These are phyloP conservation scores for Trypanosoma scelopori DNA, from an alignment of 208 protist species.

Conservation along the genomic window DNA sequence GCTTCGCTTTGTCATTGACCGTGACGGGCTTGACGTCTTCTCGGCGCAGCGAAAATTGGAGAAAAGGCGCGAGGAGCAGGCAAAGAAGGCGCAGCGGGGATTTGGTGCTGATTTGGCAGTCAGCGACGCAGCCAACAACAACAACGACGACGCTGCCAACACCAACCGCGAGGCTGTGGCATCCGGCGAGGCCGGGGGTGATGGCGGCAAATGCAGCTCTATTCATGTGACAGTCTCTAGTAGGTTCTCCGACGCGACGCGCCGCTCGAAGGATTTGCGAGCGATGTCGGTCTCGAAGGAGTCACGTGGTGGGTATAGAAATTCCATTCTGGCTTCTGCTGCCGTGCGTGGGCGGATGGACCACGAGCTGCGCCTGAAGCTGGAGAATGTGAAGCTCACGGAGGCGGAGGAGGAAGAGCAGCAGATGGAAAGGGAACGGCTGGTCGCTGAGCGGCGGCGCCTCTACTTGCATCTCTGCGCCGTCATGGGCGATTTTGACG, in stretches of 20 bases:
- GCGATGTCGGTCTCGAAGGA: slow-evolving; percentile 28
- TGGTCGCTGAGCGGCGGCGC: slow-evolving; percentile 67
- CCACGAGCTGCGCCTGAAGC: slow-evolving; percentile 70
- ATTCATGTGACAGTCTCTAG: not conserved
- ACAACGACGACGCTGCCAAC: too few species aligned
- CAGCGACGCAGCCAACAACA: slow-evolving; percentile 29
- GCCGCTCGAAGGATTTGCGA: slow-evolving; percentile 1
- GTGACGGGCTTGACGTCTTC: slow-evolving; percentile 68
- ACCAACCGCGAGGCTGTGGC: not conserved
- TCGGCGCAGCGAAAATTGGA: slow-evolving; percentile 49
- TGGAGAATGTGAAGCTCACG: slow-evolving; percentile 79
- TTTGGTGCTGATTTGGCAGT: slow-evolving; percentile 87
- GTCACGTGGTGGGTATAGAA: slow-evolving; percentile 35
- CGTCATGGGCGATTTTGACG: slow-evolving; percentile 76
- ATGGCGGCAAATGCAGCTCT: not conserved
- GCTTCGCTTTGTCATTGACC: slow-evolving; percentile 57
- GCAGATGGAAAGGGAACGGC: slow-evolving; percentile 50
- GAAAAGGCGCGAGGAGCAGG: slow-evolving; percentile 47
- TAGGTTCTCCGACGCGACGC: not conserved
- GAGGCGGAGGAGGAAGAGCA: slow-evolving; percentile 85
- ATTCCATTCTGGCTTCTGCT: slow-evolving; percentile 38
- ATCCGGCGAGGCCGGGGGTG: not conserved
- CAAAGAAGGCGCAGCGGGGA: slow-evolving; percentile 81
- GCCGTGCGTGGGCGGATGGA: slow-evolving; percentile 82
- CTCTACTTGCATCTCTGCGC: slow-evolving; percentile 46